Conservation (phyloP, 106 monocot species). For the Posidonia australis region DNA sequence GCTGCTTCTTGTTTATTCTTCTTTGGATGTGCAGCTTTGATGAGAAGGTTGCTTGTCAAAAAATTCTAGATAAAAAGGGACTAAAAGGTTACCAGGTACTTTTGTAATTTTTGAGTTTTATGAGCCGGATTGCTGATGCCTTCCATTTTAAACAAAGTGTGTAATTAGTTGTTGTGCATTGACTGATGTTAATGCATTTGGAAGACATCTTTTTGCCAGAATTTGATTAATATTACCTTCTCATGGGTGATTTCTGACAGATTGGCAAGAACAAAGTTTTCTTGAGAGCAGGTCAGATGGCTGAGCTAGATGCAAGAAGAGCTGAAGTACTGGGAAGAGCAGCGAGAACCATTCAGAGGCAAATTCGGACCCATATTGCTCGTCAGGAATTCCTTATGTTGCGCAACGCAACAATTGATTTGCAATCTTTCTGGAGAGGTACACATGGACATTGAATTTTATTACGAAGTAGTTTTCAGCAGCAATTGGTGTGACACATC, state of each 20-base stretch:
- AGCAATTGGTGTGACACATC: too few relatives aligned
- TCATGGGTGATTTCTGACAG: conserved; percentile 27
- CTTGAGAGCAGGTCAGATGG: conserved; percentile 95
- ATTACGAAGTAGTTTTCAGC: background rate
- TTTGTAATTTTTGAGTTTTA: background rate
- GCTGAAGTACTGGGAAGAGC: conserved; percentile 69
- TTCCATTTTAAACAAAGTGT: too few relatives aligned
- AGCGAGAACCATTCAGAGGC: conserved; percentile 71
- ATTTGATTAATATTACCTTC: background rate
- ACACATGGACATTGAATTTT: background rate
- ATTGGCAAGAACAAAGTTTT: conserved; percentile 81
- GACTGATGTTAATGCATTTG: background rate
- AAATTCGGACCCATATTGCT: conserved; percentile 65
- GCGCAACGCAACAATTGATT: conserved; percentile 47
- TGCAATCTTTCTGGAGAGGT: conserved; percentile 79
- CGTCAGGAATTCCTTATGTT: conserved; percentile 48
- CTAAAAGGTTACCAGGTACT: conserved; percentile 82
- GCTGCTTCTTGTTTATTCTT: conserved; percentile 2
- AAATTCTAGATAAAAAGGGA: conserved; percentile 61
- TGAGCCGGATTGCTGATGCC: background rate
- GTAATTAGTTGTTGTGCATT: too few relatives aligned
- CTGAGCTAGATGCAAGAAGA: conserved; percentile 83
- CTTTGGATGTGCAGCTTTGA: conserved; percentile 39
- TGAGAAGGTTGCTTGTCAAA: conserved; percentile 68
- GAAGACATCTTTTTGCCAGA: background rate